Percentiles rank a stretch among this genome's conserved stretches.
Conservation (phyloP, 768 basidiomycete genomes). For the Phylloporus sp. region DNA sequence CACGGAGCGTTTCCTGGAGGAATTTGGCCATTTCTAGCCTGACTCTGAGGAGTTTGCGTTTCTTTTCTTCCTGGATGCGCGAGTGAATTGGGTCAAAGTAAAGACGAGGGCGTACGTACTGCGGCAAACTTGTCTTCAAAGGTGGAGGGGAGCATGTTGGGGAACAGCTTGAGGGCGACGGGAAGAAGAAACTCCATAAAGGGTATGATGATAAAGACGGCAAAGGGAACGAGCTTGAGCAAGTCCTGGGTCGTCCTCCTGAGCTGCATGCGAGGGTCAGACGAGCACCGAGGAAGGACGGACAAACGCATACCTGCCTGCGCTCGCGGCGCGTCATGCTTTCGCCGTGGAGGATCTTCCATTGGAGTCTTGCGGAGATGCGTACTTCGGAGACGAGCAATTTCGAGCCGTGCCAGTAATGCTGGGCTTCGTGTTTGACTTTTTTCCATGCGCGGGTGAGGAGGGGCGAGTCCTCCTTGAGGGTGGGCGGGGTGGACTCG, state of each 20-base stretch:
- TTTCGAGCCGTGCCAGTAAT: conserved; percentile 97
- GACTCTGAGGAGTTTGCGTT: conserved; percentile 90
- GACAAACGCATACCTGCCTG: conserved; percentile 64
- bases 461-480: conserved; percentile 45
- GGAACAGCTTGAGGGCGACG: conserved; percentile 94
- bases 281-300: not conserved
- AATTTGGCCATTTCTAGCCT: conserved; percentile 99
- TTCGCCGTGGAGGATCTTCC: conserved; percentile 90
- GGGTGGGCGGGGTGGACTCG: conserved; percentile 37
- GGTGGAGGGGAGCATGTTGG: conserved; percentile 97
- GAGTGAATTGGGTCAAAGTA: not conserved
- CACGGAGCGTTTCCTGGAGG: conserved; percentile 93
- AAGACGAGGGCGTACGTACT: conserved; percentile 38
- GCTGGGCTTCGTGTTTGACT: conserved; percentile 91
- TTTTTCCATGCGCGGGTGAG: conserved; percentile 76
- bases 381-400: conserved; percentile 91
- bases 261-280: conserved; percentile 47
- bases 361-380: conserved; percentile 82
- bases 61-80: conserved; percentile 84
- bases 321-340: conserved; percentile 88
- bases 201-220: conserved; percentile 90
- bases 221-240: conserved; percentile 89
- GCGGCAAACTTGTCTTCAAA: conserved; percentile 97
- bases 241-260: conserved; percentile 92
- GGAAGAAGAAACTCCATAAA: conserved; percentile 98